Evolutionary conservation across 2,329 filamentous ascomycete species (phyloP).

Genomic region (Hymenoscyphus fructigenus): DNA sequence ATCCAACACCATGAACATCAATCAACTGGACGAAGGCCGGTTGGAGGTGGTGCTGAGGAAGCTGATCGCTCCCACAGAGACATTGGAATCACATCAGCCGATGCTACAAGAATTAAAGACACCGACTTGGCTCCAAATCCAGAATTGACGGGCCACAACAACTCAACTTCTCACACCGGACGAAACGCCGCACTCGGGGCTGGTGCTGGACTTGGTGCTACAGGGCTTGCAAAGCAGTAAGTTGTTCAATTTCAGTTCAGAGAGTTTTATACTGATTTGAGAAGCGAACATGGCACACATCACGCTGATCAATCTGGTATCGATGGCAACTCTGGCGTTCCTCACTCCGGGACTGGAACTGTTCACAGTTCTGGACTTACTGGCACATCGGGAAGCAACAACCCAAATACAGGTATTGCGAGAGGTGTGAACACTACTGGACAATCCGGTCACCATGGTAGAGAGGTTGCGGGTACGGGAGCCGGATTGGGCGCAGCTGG

Average conservation of each 20-base stretch:
- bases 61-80: slow-evolving; percentile 25
- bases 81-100: slow-evolving; percentile 8
- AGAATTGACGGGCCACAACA: background rate
- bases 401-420: background rate
- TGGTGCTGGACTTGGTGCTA: background rate
- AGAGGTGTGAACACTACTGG: background rate
- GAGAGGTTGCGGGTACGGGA: slow-evolving; percentile 10
- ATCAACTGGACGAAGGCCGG: background rate
- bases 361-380: background rate
- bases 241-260: background rate
- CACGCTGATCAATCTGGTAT: background rate
- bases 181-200: slow-evolving; percentile 1
- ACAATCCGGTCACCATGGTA: slow-evolving; percentile 12
- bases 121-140: background rate
- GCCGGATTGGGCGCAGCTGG: slow-evolving; percentile 5
- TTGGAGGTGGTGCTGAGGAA: slow-evolving; percentile 31
- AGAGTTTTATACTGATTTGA: background rate
- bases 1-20: slow-evolving; percentile 21
- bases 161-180: slow-evolving; percentile 5
- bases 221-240: slow-evolving; percentile 7
- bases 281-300: background rate
- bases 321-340: background rate
- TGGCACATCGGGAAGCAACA: background rate
- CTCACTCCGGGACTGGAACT: background rate
- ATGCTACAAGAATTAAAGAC: slow-evolving; percentile 9